A percentile compares a stretch with the other conserved stretches of the same genome.
Evolutionary conservation across 2,329 filamentous ascomycete species (phyloP).

Genomic region (Fusarium longipes): DNA sequence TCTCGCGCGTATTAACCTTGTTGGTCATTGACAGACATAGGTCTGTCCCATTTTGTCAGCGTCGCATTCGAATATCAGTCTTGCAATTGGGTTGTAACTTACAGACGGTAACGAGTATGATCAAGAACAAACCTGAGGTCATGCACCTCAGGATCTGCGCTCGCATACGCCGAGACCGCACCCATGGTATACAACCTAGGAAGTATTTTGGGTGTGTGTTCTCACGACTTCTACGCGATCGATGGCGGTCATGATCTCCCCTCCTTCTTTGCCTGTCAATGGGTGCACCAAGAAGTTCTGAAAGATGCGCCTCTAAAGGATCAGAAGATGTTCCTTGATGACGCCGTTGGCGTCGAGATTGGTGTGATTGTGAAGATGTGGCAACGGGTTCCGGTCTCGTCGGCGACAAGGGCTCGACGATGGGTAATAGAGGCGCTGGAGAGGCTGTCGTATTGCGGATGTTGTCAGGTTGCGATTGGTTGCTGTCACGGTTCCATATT

Average conservation of each 20-base stretch:
- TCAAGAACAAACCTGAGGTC: conserved; percentile 72
- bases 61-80: background rate
- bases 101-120: conserved; percentile 73
- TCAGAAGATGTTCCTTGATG: conserved; percentile 8
- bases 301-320: conserved; percentile 33
- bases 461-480: conserved; percentile 11
- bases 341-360: conserved; percentile 15
- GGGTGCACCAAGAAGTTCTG: conserved; percentile 29
- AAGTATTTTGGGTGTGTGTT: conserved; percentile 56
- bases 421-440: conserved; percentile 31
- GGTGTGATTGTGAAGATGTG: conserved; percentile 15
- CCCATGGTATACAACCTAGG: conserved; percentile 66
- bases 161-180: conserved; percentile 65
- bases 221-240: conserved; percentile 20
- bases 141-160: conserved; percentile 69
- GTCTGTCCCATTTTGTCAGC: conserved; percentile 61
- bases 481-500: conserved; percentile 22
- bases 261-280: conserved; percentile 7
- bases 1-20: conserved; percentile 72
- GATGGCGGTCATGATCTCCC: conserved; percentile 14
- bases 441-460: conserved; percentile 29
- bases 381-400: conserved; percentile 29
- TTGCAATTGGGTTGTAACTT: conserved; percentile 52
- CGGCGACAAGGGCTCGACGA: conserved; percentile 11
- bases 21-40: conserved; percentile 76